Evolutionary conservation across 768 basidiomycete genomes (phyloP), one percentile per base, ranked within the genome.

Genomic region (Lactarius vividus): DNA sequence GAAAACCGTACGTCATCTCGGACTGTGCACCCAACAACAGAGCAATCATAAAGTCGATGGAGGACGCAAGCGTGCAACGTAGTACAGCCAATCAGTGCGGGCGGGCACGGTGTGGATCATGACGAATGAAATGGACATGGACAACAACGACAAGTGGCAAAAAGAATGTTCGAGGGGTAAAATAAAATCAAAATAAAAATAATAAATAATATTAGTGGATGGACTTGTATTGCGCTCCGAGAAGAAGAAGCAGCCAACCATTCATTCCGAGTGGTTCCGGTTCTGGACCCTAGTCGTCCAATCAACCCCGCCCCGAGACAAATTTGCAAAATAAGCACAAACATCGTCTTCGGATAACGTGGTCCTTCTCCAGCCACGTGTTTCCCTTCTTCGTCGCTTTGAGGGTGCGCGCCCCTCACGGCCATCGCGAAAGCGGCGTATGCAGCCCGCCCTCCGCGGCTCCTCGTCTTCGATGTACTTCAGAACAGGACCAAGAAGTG

Each of bases 401-500:
- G 59, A 9, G 42, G 54, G n/a, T 37, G 64, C 61, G 54, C 44
- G 40, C 42, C 44, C n/a, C 59, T 65, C 59, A 42, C 9, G 33
- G 40, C 26, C 29, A 26, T 60, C 9, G 35, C 46, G 15, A 31
- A 23, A 33, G 28, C 59, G 64, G 64, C 64, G 55, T 52, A 10
- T 23, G 15, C 35, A 61, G 54, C 35, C 64, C 64, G 64, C 54
- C 54, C 35, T 65, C 64, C 64, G 64, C 64, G 64, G 64, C 28
- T 4, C 52, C 49, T 18, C 20, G 37, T 59, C 62, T 31, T 59
- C 64, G 52, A 49, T n/a, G n/a, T 42, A n/a, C 42, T 31, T 33
- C 31, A 23, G 33, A 53, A 23, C 10, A 35, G 29, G 56, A 31
- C 29, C 28, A 16, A 20, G 53, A 31, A 26, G 26, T 20, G 53